Evolutionary conservation across 2,329 filamentous ascomycete genomes (phyloP).

Genomic region (Juglanconis sp.): DNA sequence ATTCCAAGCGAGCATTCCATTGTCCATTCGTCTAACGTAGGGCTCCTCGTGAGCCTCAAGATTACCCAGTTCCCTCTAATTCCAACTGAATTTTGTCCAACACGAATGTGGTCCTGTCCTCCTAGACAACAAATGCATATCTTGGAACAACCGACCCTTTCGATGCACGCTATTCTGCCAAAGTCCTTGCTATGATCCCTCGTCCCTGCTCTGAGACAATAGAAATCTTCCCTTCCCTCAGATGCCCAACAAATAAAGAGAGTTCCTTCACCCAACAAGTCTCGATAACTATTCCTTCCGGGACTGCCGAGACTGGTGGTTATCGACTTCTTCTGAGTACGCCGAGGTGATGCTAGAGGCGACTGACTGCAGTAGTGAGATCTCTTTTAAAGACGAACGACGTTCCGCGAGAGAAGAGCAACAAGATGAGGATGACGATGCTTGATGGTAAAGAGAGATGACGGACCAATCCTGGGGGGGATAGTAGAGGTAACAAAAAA

Average conservation of each 20-base stretch:
- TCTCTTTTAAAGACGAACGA: background rate
- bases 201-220: background rate
- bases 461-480: background rate
- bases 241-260: background rate
- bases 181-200: background rate
- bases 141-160: background rate
- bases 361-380: background rate
- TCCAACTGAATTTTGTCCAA: background rate
- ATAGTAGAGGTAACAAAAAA: slow-evolving; percentile 5
- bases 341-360: slow-evolving; percentile 1
- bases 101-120: background rate
- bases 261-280: background rate
- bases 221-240: background rate
- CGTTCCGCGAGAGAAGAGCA: background rate
- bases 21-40: background rate
- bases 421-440: background rate
- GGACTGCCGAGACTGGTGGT: background rate
- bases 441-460: slow-evolving; percentile 11
- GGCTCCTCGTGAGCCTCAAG: background rate
- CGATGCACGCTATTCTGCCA: background rate
- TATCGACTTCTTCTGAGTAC: background rate
- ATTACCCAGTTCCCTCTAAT: background rate
- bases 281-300: background rate
- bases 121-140: background rate
- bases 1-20: background rate